These are phyloP conservation scores for Kwoniella bestiolae DNA, from an alignment of 768 basidiomycete species.

Conservation along the genomic window DNA sequence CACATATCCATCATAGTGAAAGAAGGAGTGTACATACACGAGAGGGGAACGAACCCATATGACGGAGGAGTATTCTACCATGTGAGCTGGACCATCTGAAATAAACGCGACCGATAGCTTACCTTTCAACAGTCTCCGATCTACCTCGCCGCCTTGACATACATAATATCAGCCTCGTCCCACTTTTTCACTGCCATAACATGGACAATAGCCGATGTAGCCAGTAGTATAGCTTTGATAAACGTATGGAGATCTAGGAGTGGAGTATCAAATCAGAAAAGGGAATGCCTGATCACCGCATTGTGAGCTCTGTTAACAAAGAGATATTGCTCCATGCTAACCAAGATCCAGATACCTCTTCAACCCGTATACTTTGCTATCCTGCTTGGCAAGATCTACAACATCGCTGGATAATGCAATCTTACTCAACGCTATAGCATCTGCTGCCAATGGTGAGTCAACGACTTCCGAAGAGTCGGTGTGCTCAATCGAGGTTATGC, in stretches of 20 bases:
- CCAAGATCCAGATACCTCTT: slow-evolving; percentile 70
- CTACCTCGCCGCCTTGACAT: slow-evolving; percentile 75
- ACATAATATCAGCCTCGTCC: slow-evolving; percentile 66
- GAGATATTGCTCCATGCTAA: slow-evolving; percentile 9
- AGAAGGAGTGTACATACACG: slow-evolving; percentile 83
- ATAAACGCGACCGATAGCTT: background rate
- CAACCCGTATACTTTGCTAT: slow-evolving; percentile 84
- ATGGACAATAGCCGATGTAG: slow-evolving; percentile 73
- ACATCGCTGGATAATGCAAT: slow-evolving; percentile 80
- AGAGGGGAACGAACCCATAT: slow-evolving; percentile 81
- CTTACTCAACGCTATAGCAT: slow-evolving; percentile 69
- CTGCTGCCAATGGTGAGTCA: slow-evolving; percentile 68
- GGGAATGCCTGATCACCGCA: slow-evolving; percentile 68
- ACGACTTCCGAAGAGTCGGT: background rate
- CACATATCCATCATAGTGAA: slow-evolving; percentile 67
- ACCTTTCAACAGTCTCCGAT: slow-evolving; percentile 70
- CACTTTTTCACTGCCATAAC: slow-evolving; percentile 62
- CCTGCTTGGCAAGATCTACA: slow-evolving; percentile 79
- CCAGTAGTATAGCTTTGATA: slow-evolving; percentile 71
- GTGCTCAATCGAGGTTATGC: background rate
- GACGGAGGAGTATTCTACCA: slow-evolving; percentile 83
- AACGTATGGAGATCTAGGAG: slow-evolving; percentile 70
- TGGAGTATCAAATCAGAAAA: slow-evolving; percentile 60
- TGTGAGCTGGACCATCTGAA: slow-evolving; percentile 61
- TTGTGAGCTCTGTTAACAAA: slow-evolving; percentile 62